Conservation (phyloP, 2,329 filamentous ascomycete genomes). For the Clarireedia monteithiana region DNA sequence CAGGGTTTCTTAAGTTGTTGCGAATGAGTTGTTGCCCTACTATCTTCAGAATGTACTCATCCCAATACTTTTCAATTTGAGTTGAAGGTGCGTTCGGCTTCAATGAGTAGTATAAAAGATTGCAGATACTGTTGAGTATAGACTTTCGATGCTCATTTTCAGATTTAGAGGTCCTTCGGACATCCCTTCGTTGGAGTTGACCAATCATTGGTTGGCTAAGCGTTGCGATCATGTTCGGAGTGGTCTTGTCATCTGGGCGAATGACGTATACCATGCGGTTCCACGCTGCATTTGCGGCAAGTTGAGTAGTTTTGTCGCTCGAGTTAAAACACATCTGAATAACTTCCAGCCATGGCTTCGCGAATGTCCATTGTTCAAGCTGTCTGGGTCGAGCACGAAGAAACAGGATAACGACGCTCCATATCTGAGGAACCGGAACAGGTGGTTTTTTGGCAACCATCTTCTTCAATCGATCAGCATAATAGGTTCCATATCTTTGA, state of each 20-base stretch:
- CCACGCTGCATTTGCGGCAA: constrained; percentile 79
- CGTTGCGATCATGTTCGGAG: constrained; percentile 49
- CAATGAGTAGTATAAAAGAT: constrained; percentile 75
- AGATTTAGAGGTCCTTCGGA: constrained; percentile 38
- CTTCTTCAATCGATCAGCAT: constrained; percentile 56
- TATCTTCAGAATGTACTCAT: constrained; percentile 59
- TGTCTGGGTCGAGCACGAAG: constrained; percentile 54
- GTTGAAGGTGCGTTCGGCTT: constrained; percentile 57
- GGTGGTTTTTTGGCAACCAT: constrained; percentile 61
- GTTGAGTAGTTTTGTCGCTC: constrained; percentile 59
- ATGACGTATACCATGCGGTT: constrained; percentile 73
- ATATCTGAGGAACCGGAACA: constrained; percentile 73
- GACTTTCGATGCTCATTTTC: constrained; percentile 48
- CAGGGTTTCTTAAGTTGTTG: constrained; percentile 31
- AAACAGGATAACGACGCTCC: constrained; percentile 75
- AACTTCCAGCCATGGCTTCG: constrained; percentile 67
- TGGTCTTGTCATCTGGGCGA: constrained; percentile 52
- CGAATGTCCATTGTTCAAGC: constrained; percentile 61
- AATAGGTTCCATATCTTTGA: constrained; percentile 57
- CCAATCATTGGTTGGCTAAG: constrained; percentile 61
- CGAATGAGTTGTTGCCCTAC: constrained; percentile 47
- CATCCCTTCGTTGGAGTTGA: constrained; percentile 55
- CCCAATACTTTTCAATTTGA: constrained; percentile 74
- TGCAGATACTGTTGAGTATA: constrained; percentile 65
- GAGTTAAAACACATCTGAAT: constrained; percentile 82